These are phyloP conservation scores for Starmerella bombicola DNA, from an alignment of 805 yeast genomes.

Conservation along the genomic window DNA sequence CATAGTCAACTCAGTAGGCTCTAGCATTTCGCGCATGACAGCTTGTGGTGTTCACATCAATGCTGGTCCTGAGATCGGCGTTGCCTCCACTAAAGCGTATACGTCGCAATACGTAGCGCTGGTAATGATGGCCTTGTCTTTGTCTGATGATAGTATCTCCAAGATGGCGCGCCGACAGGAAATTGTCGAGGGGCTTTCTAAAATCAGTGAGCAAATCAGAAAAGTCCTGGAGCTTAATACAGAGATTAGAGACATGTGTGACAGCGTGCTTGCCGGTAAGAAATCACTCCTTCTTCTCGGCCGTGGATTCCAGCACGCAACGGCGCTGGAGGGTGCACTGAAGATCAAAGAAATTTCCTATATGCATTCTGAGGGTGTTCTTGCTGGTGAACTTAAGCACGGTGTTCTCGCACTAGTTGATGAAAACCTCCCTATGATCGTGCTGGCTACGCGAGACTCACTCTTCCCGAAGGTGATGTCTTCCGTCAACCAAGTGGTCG, in stretches of 20 bases:
- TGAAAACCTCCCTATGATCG: slow-evolving; percentile 83
- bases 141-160: slow-evolving; percentile 82
- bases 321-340: slow-evolving; percentile 96
- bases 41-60: slow-evolving; percentile 99
- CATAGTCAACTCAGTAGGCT: slow-evolving; percentile 94
- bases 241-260: slow-evolving; percentile 63
- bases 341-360: slow-evolving; percentile 96
- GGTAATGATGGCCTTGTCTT: slow-evolving; percentile 91
- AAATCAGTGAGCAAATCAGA: slow-evolving; percentile 75
- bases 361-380: slow-evolving; percentile 98
- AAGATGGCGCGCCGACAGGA: slow-evolving; percentile 62
- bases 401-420: slow-evolving; percentile 97
- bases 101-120: slow-evolving; percentile 96
- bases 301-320: slow-evolving; percentile 94
- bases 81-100: slow-evolving; percentile 97
- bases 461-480: slow-evolving; percentile 91
- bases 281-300: slow-evolving; percentile 84
- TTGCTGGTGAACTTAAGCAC: slow-evolving; percentile 97
- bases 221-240: slow-evolving; percentile 62
- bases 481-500: slow-evolving; percentile 91
- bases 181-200: slow-evolving; percentile 73
- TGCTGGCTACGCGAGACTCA: slow-evolving; percentile 92
- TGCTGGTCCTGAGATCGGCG: slow-evolving; percentile 99
- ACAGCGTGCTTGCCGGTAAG: slow-evolving; percentile 58
- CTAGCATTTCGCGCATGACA: slow-evolving; percentile 89